Evolutionary conservation across 78 protist species (phyloP), one percentile per base, ranked within the genome.

Genomic region (Pelomyxa schiedti): DNA sequence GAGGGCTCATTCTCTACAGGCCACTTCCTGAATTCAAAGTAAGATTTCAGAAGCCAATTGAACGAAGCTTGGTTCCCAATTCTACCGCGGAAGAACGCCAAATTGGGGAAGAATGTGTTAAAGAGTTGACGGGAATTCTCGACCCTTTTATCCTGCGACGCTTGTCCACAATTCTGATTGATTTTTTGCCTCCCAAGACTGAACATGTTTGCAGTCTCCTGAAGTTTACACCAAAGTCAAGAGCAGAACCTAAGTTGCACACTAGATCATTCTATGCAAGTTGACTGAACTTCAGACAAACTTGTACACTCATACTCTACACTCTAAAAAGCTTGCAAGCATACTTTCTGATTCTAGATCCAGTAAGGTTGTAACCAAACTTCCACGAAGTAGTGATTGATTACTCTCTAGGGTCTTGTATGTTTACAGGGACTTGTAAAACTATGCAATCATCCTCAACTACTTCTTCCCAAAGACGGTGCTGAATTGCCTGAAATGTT

Each of bases 161-260:
- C 26, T 82, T 81, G 3, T 35, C 73, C 9, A 66, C 74, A 24
- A 64, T 90, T 8, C 58, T 84, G 26, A 47, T 32, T 39, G 42
- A 77, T 63, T 88, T 85, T 75, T 68, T 92, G 39, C 96, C 96
- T n/a, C 82, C 87, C 8, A 92, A 89, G 75, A n/a, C 70, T 28
- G 81, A 76, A 1, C 29, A 52, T 37, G 58, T n/a, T n/a, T n/a
- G n/a, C n/a, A n/a, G n/a, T n/a, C n/a, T n/a, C n/a, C 1, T 5
- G 32, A 38, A 35, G 6, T 58, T 28, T 28, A 4, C 29, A 42
- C 3, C 42, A 26, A 73, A 38, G 0, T 8, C 30, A 8, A 7
- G 4, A 65, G 8, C 7, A 36, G 69, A 65, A 7, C 4, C 7
- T n/a, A 4, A 7, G 8, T 38, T 36, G 69, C 35, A 24, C 43